Conservation (phyloP, 2,329 filamentous ascomycete genomes). For the Penicillium concentricum region DNA sequence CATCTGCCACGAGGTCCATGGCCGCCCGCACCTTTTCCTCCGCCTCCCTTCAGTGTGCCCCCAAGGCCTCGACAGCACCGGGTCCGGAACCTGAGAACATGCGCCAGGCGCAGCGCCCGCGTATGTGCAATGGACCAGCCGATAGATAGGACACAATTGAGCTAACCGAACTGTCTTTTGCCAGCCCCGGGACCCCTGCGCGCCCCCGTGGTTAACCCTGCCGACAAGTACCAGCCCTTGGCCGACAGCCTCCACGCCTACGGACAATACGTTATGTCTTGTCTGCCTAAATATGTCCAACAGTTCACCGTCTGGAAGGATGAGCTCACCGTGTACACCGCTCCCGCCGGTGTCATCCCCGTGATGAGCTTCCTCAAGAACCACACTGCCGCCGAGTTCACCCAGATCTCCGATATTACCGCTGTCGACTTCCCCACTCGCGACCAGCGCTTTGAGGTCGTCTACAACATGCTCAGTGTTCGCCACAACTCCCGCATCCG, state of each 20-base stretch:
- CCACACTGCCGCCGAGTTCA: constrained; percentile 96
- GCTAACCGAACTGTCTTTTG: constrained; percentile 14
- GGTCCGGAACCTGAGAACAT: constrained; percentile 65
- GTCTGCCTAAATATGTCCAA: constrained; percentile 95
- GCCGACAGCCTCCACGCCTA: constrained; percentile 88
- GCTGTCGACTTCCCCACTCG: constrained; percentile 94
- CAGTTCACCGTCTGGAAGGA: constrained; percentile 99
- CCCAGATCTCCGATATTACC: constrained; percentile 87
- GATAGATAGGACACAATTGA: constrained; percentile 8
- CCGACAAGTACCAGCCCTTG: constrained; percentile 89
- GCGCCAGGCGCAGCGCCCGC: constrained; percentile 58
- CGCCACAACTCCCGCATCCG: constrained; percentile 95
- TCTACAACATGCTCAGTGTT: constrained; percentile 95
- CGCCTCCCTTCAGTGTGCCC: constrained; percentile 41
- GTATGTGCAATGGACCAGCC: constrained; percentile 37
- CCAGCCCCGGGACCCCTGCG: constrained; percentile 63
- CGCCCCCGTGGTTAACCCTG: constrained; percentile 80
- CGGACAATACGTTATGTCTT: constrained; percentile 94
- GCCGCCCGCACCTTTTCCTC: constrained; percentile 40
- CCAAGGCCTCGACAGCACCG: constrained; percentile 52
- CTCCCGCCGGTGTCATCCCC: constrained; percentile 82
- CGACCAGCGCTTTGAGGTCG: constrained; percentile 93
- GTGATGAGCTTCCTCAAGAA: constrained; percentile 95
- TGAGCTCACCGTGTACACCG: constrained; percentile 91
- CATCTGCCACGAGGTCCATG: constrained; percentile 35